Conservation (phyloP, 441 rosid genomes). For the Codiaeum variegatum region DNA sequence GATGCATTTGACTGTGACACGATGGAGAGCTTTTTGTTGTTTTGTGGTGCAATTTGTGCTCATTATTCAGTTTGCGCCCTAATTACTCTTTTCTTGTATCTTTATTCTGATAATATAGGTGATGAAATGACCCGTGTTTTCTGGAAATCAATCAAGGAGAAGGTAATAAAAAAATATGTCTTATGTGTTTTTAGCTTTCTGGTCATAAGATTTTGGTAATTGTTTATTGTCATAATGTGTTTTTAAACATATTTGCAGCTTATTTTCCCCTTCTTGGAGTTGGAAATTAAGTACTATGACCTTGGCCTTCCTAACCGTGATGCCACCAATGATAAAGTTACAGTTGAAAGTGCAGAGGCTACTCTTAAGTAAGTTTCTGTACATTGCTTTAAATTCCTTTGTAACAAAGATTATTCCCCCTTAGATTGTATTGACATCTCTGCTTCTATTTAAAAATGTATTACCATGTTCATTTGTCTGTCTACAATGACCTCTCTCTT, state of each 20-base stretch:
- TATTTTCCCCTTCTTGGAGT: constrained; percentile 74
- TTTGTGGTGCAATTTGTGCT: not conserved
- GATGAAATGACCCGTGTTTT: constrained; percentile 86
- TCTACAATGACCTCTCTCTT: not conserved
- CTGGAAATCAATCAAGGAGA: constrained; percentile 75
- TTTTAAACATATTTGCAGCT: constrained; percentile 41
- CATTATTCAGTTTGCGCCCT: not conserved
- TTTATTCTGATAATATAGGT: constrained; percentile 37
- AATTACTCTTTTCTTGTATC: not conserved
- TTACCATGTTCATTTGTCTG: not conserved
- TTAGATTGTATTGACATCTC: not conserved
- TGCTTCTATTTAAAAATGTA: not conserved
- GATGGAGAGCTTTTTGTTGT: not conserved
- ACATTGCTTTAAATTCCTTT: not conserved
- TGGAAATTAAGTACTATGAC: constrained; percentile 95
- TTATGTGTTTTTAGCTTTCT: not conserved
- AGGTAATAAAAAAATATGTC: constrained; percentile 34
- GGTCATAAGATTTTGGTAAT: not conserved
- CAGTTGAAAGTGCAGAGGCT: constrained; percentile 90
- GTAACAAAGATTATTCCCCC: not conserved
- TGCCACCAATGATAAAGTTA: constrained; percentile 89
- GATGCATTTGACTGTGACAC: not conserved
- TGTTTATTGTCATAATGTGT: not conserved
- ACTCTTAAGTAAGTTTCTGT: constrained; percentile 55
- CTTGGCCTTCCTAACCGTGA: constrained; percentile 91